These are phyloP conservation scores for Salicornia ramosissima DNA, from an alignment of 148 eudicot genomes.

Conservation along the genomic window DNA sequence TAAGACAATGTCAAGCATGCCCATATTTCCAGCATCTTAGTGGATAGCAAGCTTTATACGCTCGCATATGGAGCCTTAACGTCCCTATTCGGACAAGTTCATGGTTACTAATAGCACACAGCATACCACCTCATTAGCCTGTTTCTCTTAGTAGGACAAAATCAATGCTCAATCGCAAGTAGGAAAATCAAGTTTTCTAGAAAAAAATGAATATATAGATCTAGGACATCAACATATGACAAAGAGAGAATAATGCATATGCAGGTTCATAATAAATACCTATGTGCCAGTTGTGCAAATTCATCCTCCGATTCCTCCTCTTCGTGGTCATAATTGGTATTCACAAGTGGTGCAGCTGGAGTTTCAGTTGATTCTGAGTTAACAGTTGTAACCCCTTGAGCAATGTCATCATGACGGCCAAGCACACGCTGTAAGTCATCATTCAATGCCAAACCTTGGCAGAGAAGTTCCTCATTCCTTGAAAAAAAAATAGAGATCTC, in stretches of 20 bases:
- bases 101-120: background rate
- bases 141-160: background rate
- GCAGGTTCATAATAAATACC: slow-evolving; percentile 37
- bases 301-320: slow-evolving; percentile 96
- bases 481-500: background rate
- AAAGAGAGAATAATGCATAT: background rate
- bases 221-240: background rate
- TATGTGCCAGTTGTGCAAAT: slow-evolving; percentile 67
- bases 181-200: background rate
- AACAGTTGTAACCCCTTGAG: slow-evolving; percentile 43
- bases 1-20: background rate
- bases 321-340: slow-evolving; percentile 70
- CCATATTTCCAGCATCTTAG: background rate
- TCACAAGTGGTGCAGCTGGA: slow-evolving; percentile 52
- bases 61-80: background rate
- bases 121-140: background rate
- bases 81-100: background rate
- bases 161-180: background rate
- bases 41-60: background rate
- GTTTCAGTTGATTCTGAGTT: slow-evolving; percentile 32
- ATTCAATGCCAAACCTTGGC: slow-evolving; percentile 75
- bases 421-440: slow-evolving; percentile 86
- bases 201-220: background rate
- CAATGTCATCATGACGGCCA: slow-evolving; percentile 68
- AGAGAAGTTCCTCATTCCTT: slow-evolving; percentile 85